Evolutionary conservation across 2,329 filamentous ascomycete genomes (phyloP), one percentile per base, ranked within the genome.

Genomic region (Penicillium corylophilum): DNA sequence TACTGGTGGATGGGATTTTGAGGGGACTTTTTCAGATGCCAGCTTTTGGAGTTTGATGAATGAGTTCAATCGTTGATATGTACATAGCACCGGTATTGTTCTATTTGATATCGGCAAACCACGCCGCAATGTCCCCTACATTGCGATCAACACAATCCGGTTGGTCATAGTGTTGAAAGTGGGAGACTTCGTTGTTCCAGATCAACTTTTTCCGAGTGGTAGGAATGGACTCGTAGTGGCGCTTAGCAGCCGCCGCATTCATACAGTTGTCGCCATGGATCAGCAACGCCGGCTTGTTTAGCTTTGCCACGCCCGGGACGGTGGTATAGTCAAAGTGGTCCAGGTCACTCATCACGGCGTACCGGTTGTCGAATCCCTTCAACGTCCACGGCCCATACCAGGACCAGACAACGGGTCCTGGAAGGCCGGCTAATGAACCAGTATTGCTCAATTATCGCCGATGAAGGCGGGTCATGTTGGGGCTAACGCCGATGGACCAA

Each of bases 151-250:
- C 29, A 6, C 29, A 33, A 33, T 33, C 29, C 29, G 29, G 29
- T 13, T 33, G 29, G 13, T 33, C 29, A 6, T 33, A 33, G 29
- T 33, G 29, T 13, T 33, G 29, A 13, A 33, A 33, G 29, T 33
- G 29, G 2, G 29, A 33, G n/a, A 33, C 29, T 13, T 33, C 29
- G 29, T 33, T n/a, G 29, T 33, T 33, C 29, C 29, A 33, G 29
- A 33, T 33, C 29, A 33, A n/a, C 29, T 33, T 33, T 43, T 67
- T 67, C 38, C 60, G 52, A 35, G 39, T 43, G 10, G 63, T 60
- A 33, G 74, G 70, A 6, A 91, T 79, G 0, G 77, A 79, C 22
- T 71, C 62, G 61, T 90, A 91, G 61, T 83, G 78, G 67, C 88
- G 91, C 51, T 86, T 66, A 12, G 64, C 64, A 41, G 65, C 62